A percentile compares a stretch with the other conserved stretches of the same genome.
phyloP scores from a whole-genome alignment of 1,284 basidiomycete species.

The Trametes polyzona region DNA sequence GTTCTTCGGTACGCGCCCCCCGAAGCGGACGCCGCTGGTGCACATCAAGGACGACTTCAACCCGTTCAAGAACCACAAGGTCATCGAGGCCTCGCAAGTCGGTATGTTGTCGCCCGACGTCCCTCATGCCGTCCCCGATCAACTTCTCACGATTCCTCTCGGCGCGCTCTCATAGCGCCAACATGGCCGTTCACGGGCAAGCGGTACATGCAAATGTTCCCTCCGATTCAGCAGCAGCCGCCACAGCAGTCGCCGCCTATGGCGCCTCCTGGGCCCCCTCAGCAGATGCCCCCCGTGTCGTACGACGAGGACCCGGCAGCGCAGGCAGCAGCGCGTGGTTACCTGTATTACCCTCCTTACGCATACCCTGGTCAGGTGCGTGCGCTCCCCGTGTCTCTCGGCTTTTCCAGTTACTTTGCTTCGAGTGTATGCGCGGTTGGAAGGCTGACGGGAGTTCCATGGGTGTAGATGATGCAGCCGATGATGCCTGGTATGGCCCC shows the following conservation, averaged over 20 bases:
- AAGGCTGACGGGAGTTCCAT: slow-evolving; percentile 1
- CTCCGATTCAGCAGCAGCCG: slow-evolving; percentile 55
- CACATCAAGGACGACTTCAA: slow-evolving; percentile 95
- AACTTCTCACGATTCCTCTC: too few species aligned
- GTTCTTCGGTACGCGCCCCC: slow-evolving; percentile 83
- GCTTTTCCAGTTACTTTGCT: too few species aligned
- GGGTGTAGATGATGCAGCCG: slow-evolving; percentile 43
- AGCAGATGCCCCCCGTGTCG: slow-evolving; percentile 67
- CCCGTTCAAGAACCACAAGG: slow-evolving; percentile 87
- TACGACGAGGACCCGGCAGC: slow-evolving; percentile 72
- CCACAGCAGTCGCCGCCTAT: slow-evolving; percentile 64
- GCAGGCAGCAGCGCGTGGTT: slow-evolving; percentile 63
- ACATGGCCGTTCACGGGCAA: slow-evolving; percentile 91
- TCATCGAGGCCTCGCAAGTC: slow-evolving; percentile 72
- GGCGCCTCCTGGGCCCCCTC: slow-evolving; percentile 65
- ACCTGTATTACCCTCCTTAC: slow-evolving; percentile 77
- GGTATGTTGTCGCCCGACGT: slow-evolving; percentile 49
- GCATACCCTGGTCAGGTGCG: slow-evolving; percentile 73
- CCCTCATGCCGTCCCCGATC: too few species aligned
- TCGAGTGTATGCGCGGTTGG: not conserved
- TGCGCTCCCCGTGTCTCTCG: slow-evolving; percentile 25
- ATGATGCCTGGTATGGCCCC: slow-evolving; percentile 85
- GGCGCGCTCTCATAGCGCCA: slow-evolving; percentile 61
- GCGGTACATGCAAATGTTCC: slow-evolving; percentile 81
- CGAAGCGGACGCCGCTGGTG: slow-evolving; percentile 73